Conservation (phyloP, 129 eudicot species). For the sunflower (Helianthus annuus) region HanXRQr2.0-SUNRISE NC_035444.2:817057-817556, state of each 20-base stretch:
- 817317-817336: not conserved
- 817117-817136: not conserved
- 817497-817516: not conserved
- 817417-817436: conserved; percentile 3
- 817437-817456: not conserved
- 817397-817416: conserved; percentile 5
- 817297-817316: not conserved
- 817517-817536: too few relatives aligned
- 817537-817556: too few relatives aligned
- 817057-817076: not conserved
- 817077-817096: not conserved
- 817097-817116: not conserved
- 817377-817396: not conserved
- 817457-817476: not conserved
- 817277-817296: not conserved
- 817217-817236: not conserved
- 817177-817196: not conserved
- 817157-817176: not conserved
- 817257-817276: not conserved
- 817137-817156: not conserved
- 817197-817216: conserved; percentile 12
- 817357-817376: not conserved
- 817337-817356: not conserved
- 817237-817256: conserved; percentile 1
- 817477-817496: not conserved